These are phyloP conservation scores for Turritis glabra DNA, from an alignment of 345 rosid genomes.

Conservation along the genomic window DNA sequence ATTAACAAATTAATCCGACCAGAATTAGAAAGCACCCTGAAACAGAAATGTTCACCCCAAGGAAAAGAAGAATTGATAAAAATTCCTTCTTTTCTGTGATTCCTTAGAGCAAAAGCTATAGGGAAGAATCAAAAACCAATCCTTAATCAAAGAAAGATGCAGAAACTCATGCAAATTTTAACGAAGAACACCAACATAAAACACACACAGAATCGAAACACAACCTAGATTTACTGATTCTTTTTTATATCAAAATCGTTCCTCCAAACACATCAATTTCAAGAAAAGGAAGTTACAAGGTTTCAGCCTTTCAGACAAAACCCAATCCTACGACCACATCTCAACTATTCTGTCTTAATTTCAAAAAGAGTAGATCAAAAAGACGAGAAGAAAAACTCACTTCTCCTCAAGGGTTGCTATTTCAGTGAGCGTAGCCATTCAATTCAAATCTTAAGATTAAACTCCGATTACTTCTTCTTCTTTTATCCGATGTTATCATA, in stretches of 20 bases:
- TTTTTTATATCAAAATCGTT: neutral
- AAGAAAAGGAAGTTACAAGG: neutral
- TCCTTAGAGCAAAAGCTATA: neutral
- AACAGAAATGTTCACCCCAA: neutral
- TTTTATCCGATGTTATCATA: conserved; percentile 14
- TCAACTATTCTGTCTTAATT: conserved; percentile 6
- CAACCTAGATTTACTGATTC: neutral
- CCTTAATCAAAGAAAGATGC: neutral
- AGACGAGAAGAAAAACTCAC: neutral
- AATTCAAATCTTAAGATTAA: conserved; percentile 19
- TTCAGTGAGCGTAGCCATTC: conserved; percentile 31
- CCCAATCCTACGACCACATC: conserved; percentile 12
- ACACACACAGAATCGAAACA: neutral
- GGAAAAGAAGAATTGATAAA: neutral
- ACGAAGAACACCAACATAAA: neutral
- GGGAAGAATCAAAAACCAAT: neutral
- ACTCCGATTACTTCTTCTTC: neutral
- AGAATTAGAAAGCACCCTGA: neutral
- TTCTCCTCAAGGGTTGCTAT: conserved; percentile 30
- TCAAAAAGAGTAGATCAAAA: neutral
- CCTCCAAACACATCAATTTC: neutral
- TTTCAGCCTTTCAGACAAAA: conserved; percentile 20
- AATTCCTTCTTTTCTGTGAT: neutral
- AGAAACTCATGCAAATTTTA: neutral
- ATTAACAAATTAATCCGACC: neutral